A percentile compares a stretch with the other conserved stretches of the same genome.
These are phyloP conservation scores for Ophiostoma australiae DNA, from an alignment of 2,329 filamentous ascomycete genomes.

Conservation along the genomic window DNA sequence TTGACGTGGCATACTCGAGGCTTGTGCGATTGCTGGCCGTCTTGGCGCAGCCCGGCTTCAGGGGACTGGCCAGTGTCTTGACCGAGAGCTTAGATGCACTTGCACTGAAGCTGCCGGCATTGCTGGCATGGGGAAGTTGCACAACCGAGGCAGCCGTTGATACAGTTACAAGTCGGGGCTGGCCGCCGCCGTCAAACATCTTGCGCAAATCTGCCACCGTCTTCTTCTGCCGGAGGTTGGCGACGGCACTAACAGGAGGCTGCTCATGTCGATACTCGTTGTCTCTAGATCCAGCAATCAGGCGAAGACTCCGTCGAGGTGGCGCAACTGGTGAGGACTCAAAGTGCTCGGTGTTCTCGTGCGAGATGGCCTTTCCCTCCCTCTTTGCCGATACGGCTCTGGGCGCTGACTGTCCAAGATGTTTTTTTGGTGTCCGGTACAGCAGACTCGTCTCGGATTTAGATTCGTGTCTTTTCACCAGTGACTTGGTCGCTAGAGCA, in stretches of 20 bases:
- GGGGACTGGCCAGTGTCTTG: slow-evolving; percentile 1
- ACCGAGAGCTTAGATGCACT: background rate
- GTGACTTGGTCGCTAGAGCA: background rate
- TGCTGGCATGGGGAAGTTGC: background rate
- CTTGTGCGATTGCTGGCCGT: background rate
- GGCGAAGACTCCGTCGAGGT: slow-evolving; percentile 5
- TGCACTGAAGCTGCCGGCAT: background rate
- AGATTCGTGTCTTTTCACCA: background rate
- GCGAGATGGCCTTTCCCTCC: background rate
- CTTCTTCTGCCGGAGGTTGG: background rate
- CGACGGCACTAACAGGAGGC: background rate
- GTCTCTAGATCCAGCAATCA: background rate
- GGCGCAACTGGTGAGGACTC: slow-evolving; percentile 4
- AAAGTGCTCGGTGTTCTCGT: background rate
- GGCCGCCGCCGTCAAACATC: slow-evolving; percentile 15
- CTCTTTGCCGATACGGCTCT: background rate
- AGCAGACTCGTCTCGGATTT: background rate
- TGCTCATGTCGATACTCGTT: background rate
- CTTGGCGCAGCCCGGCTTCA: background rate
- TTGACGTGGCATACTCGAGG: background rate
- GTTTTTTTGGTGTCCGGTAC: background rate
- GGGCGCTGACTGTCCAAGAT: background rate
- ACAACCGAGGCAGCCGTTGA: background rate
- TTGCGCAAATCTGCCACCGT: slow-evolving; percentile 18
- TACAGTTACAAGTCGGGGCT: background rate